phyloP scores from a whole-genome alignment of 2,329 filamentous ascomycete species.

The Cercospora brassicicola region DNA sequence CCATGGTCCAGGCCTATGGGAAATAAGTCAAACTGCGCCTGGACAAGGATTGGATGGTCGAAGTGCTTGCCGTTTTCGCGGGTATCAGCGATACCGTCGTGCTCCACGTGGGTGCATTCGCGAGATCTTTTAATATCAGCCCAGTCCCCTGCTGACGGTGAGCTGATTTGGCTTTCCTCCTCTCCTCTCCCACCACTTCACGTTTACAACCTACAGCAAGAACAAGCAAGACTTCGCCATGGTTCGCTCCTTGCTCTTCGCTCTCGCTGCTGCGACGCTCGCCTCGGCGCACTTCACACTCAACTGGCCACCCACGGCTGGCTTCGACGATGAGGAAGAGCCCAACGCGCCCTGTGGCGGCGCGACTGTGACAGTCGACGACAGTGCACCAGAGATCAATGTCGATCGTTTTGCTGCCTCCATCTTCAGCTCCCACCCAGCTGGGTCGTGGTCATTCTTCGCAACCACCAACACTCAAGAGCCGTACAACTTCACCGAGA shows the following conservation, averaged over 20 bases:
- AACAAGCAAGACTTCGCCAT: conserved; percentile 22
- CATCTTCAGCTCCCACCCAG: conserved; percentile 35
- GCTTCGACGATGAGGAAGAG: conserved; percentile 35
- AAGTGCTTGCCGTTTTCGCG: background rate
- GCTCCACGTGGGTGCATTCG: conserved; percentile 4
- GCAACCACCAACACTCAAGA: conserved; percentile 33
- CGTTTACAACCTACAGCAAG: background rate
- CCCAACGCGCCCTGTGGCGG: conserved; percentile 34
- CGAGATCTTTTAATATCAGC: conserved; percentile 1
- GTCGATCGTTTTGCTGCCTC: conserved; percentile 35
- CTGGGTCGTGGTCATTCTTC: conserved; percentile 32
- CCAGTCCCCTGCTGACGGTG: background rate
- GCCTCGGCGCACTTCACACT: conserved; percentile 48
- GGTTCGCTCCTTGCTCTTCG: conserved; percentile 30
- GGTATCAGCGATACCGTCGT: background rate
- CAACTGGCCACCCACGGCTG: conserved; percentile 40
- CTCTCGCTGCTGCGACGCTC: conserved; percentile 32
- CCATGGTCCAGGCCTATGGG: conserved; percentile 10
- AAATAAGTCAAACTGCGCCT: background rate
- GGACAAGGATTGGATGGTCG: background rate
- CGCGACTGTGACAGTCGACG: conserved; percentile 28
- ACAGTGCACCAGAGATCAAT: conserved; percentile 28
- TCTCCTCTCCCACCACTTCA: conserved; percentile 1
- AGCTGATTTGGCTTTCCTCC: conserved; percentile 5
- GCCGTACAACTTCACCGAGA: conserved; percentile 36